Percentiles rank a stretch among this genome's conserved stretches.
phyloP scores from a whole-genome alignment of 306 rosid genomes.

The Ormosia semicastrata region DNA sequence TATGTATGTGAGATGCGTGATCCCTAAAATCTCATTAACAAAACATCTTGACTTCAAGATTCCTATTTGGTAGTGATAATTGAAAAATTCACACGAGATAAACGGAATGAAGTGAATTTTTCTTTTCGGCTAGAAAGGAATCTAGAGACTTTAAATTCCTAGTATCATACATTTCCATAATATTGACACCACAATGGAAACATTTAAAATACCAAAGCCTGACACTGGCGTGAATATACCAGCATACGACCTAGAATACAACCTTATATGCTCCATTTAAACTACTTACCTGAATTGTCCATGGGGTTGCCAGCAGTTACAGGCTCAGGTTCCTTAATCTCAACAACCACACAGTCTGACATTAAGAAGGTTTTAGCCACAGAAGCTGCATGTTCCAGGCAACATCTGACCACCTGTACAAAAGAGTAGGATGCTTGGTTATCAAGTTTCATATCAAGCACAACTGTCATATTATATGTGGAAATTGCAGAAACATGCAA shows the following conservation, averaged over 20 bases:
- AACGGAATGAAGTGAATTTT: background rate
- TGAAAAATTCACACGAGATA: background rate
- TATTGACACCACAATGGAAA: background rate
- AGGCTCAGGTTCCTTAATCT: conserved; percentile 93
- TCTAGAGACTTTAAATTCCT: background rate
- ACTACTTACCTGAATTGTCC: conserved; percentile 82
- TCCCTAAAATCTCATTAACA: background rate
- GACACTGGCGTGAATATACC: background rate
- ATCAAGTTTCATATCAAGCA: background rate
- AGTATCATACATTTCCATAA: background rate
- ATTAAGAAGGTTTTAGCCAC: conserved; percentile 96
- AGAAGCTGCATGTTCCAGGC: conserved; percentile 95
- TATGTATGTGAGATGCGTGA: background rate
- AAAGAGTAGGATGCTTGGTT: background rate
- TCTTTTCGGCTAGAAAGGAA: background rate
- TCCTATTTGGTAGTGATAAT: background rate
- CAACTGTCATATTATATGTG: background rate
- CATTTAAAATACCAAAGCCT: background rate
- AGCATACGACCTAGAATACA: background rate
- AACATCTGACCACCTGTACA: conserved; percentile 93
- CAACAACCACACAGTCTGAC: conserved; percentile 99
- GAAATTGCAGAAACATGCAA: background rate
- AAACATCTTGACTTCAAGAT: background rate
- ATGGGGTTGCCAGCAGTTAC: conserved; percentile 80
- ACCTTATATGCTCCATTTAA: background rate